Conservation (phyloP, 768 basidiomycete genomes). For the Tylopilus sp. region DNA sequence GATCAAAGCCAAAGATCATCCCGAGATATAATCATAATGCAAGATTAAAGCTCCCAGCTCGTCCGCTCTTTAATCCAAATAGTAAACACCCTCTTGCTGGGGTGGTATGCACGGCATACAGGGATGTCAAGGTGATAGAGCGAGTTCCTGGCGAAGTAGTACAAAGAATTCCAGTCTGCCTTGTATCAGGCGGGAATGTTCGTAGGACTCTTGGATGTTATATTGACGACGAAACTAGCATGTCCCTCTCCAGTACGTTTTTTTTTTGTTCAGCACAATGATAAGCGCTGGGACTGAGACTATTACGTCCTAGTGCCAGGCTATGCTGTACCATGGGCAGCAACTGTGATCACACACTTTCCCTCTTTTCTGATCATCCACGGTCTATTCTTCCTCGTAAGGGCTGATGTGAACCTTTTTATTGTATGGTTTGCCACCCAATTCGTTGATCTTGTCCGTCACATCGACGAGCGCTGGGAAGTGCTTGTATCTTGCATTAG, state of each 20-base stretch:
- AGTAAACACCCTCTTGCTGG: neutral
- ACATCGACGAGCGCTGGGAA: conserved; percentile 17
- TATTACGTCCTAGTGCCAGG: conserved; percentile 12
- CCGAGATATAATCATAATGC: conserved; percentile 1
- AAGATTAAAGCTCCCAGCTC: neutral
- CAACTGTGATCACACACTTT: conserved; percentile 7
- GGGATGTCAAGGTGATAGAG: conserved; percentile 8
- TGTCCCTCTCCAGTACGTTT: neutral
- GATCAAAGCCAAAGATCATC: conserved; percentile 4
- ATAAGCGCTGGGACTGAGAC: neutral
- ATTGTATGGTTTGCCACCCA: neutral
- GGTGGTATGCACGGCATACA: neutral
- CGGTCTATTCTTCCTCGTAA: conserved; percentile 17
- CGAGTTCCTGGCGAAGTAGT: conserved; percentile 1
- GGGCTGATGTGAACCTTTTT: neutral
- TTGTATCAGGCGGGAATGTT: neutral
- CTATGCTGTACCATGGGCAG: conserved; percentile 14
- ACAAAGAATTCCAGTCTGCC: neutral
- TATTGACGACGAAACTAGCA: neutral
- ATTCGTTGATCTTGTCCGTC: conserved; percentile 13
- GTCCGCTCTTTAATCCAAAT: neutral
- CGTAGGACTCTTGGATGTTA: neutral
- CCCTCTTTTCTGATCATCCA: conserved; percentile 20
- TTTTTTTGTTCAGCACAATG: neutral
- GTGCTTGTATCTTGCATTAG: conserved; percentile 15